Evolutionary conservation across 306 rosid species (phyloP), one percentile per base, ranked within the genome.

Genomic region (Rosa multiflora): DNA sequence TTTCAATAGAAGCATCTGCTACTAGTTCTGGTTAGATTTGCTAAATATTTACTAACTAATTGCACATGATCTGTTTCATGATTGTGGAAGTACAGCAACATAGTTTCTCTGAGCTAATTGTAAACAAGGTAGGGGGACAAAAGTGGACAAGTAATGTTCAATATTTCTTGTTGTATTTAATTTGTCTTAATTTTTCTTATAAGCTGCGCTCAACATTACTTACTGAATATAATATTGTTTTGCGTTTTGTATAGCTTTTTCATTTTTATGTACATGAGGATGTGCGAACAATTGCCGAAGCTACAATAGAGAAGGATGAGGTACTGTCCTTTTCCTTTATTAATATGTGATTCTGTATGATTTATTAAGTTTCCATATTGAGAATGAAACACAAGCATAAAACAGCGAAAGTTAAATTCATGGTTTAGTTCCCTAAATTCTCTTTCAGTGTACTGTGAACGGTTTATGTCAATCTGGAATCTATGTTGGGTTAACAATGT

Each of bases 231-330:
- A 23, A 26, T 21, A 12, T 58, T 69, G 23, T 82, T 63, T 80
- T 56, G 58, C 29, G 4, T 70, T 76, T n/a, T 74, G 40, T 46
- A 13, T 88, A 95, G 97, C 96, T 93, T 81, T 95, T 91, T 89
- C 98, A 91, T 87, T 95, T 95, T 85, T 98, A 92, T 81, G 99
- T 95, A 80, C 98, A 95, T 43, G 98, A 93, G 84, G 98, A 93
- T 78, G 98, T 93, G 51, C 85, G 97, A 73, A 95, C 99, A 76
- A 93, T 80, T 90, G 99, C 99, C 52, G 97, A 95, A 82, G 98
- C 99, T 67, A 93, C 97, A 10, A 91, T 90, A 53, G 99, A 95
- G 88, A 93, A 95, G 86, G 98, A 95, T 73, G 98, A 95, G 99
- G 98, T 95, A 83, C 62, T 63, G 68, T 84, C 26, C 20, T 8